These are phyloP conservation scores for Pseudognaphalium luteoalbum DNA, from an alignment of 129 eudicot genomes.

Conservation along the genomic window DNA sequence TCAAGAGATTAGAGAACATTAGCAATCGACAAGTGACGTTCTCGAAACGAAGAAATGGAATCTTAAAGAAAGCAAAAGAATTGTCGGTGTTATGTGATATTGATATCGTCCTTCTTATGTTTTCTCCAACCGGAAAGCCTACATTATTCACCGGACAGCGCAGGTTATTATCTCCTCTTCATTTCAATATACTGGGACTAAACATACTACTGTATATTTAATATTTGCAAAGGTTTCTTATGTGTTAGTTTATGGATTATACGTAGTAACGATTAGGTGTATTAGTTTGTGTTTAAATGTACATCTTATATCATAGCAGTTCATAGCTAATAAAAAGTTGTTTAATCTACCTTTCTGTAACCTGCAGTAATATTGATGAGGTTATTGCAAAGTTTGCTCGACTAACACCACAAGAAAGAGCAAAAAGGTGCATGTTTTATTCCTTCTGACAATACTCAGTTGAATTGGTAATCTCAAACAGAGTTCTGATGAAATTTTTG, in stretches of 20 bases:
- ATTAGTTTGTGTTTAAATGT: not conserved
- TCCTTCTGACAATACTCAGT: not conserved
- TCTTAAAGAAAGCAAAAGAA: slow-evolving; percentile 84
- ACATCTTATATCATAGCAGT: not conserved
- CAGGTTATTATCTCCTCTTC: slow-evolving; percentile 46
- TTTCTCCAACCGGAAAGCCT: slow-evolving; percentile 92
- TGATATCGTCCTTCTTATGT: slow-evolving; percentile 79
- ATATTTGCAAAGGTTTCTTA: too few species aligned
- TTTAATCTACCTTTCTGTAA: not conserved
- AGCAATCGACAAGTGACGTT: slow-evolving; percentile 86
- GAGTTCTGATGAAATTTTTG: slow-evolving; percentile 16
- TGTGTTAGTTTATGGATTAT: not conserved
- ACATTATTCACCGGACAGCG: slow-evolving; percentile 69
- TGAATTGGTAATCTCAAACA: not conserved
- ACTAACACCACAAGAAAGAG: slow-evolving; percentile 85
- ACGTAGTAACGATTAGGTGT: not conserved
- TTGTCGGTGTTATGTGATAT: slow-evolving; percentile 86
- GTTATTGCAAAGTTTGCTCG: slow-evolving; percentile 83
- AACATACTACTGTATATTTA: not conserved
- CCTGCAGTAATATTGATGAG: slow-evolving; percentile 76
- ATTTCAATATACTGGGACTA: not conserved
- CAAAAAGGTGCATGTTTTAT: slow-evolving; percentile 52
- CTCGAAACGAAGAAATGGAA: slow-evolving; percentile 79
- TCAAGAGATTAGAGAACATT: slow-evolving; percentile 77
- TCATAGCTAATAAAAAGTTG: not conserved